phyloP scores from a whole-genome alignment of 1,284 basidiomycete genomes.

The Cryptococcus sp. region DNA sequence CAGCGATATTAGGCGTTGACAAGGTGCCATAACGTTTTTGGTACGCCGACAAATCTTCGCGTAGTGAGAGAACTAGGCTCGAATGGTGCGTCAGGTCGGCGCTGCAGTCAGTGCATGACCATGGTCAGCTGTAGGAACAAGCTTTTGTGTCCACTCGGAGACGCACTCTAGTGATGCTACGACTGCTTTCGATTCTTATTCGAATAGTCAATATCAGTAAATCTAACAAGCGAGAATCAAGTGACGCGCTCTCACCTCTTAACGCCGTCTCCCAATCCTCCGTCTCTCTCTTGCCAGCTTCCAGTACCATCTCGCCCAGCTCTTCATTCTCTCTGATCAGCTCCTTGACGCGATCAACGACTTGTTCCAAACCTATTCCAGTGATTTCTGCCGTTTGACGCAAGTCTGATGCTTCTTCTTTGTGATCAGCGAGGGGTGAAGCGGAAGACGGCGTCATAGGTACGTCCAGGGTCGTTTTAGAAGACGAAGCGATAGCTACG shows the following conservation, averaged over 20 bases:
- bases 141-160: neutral
- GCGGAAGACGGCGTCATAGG: slow-evolving; percentile 5
- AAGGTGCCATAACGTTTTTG: slow-evolving; percentile 27
- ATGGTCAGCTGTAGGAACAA: neutral
- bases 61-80: slow-evolving; percentile 29
- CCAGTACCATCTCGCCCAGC: slow-evolving; percentile 46
- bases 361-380: slow-evolving; percentile 33
- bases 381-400: neutral
- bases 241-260: slow-evolving; percentile 30
- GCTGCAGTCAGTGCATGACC: slow-evolving; percentile 14
- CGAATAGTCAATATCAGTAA: neutral
- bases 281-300: slow-evolving; percentile 28
- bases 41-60: slow-evolving; percentile 32
- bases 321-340: slow-evolving; percentile 49
- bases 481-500: neutral
- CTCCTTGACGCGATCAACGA: slow-evolving; percentile 40
- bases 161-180: slow-evolving; percentile 47
- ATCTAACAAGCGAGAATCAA: neutral
- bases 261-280: slow-evolving; percentile 39
- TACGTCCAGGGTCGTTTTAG: slow-evolving; percentile 12
- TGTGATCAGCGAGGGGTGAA: neutral
- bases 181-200: slow-evolving; percentile 41
- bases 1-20: neutral
- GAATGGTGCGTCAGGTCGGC: slow-evolving; percentile 43
- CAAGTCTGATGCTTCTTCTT: too few species aligned